Conservation (phyloP, 768 basidiomycete species). For the Phanerochaete carnosa region DNA sequence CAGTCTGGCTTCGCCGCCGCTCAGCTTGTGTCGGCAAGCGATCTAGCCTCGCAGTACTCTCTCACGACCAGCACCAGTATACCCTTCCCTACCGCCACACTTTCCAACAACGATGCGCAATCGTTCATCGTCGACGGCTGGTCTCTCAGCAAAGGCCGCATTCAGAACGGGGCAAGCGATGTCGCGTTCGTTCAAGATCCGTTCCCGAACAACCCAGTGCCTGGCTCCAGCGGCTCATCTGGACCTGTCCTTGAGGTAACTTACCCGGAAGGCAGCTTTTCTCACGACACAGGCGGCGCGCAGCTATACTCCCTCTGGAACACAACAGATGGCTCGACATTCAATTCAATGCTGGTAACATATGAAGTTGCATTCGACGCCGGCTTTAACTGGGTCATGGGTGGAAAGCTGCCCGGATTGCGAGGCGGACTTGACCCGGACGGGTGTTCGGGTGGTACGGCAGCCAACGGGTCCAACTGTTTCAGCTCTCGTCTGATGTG, state of each 20-base stretch:
- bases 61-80: constrained; percentile 60
- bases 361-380: constrained; percentile 74
- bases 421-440: constrained; percentile 61
- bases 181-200: constrained; percentile 66
- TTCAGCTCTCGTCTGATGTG: constrained; percentile 79
- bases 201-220: constrained; percentile 47
- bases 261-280: constrained; percentile 60
- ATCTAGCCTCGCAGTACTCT: constrained; percentile 47
- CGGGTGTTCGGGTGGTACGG: constrained; percentile 68
- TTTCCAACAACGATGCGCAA: constrained; percentile 46
- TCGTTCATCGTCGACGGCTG: constrained; percentile 52
- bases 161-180: constrained; percentile 55
- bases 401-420: constrained; percentile 75
- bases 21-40: constrained; percentile 1
- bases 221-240: constrained; percentile 9
- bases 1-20: constrained; percentile 13
- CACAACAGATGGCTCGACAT: constrained; percentile 48
- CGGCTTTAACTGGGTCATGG: constrained; percentile 69
- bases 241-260: constrained; percentile 52
- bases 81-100: constrained; percentile 63
- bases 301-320: constrained; percentile 74
- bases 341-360: constrained; percentile 64
- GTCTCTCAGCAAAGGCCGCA: constrained; percentile 56
- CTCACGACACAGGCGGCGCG: constrained; percentile 56
- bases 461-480: constrained; percentile 63